Evolutionary conservation across 441 rosid genomes (phyloP), one percentile per base, ranked within the genome.

Genomic region (Pelargonium fulgidum): DNA sequence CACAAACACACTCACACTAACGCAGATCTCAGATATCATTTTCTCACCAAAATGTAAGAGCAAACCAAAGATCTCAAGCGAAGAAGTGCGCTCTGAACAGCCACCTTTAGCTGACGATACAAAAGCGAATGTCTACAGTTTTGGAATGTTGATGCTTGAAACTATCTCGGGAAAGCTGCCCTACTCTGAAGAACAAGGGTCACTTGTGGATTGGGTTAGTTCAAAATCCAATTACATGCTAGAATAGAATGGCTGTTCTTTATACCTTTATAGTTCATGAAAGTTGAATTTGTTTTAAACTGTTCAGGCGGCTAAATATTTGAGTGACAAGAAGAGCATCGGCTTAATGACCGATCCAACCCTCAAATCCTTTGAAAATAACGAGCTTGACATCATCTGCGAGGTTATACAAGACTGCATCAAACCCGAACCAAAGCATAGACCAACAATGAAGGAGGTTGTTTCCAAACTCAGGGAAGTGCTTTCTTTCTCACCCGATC

Each of bases 131-230:
- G 82, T 87, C 41, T 76, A 91, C 68, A 77, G 84, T 79, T 89
- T 85, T 26, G 99, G 99, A 59, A 71, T 87, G 65, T 65, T 91
- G 63, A 72, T 89, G 81, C 89, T 91, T 9, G 97, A 93, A 76
- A 77, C 89, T 64, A 83, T 93, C 73, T 85, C 99, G 0, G 99
- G 97, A 16, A 91, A 85, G 81, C 87, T 84, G 71, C 80, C 87
- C 0, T 77, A 80, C 82, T 85, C 93, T 0, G 83, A 86, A 5
- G 90, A 91, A 72, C 82, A 85, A 4, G 96, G 92, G 42, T 72
- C 88, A 1, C 74, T 93, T 14, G 88, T 87, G 78, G 86, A 84
- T 78, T 91, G 96, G 97, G 97, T 93, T 81, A 42, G 78, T 78
- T 45, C 20, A 33, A 7, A 9, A 42, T 36, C 72, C 74, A 44